Conservation (phyloP, 2,329 filamentous ascomycete species). For the Epichloe coenophiala region DNA sequence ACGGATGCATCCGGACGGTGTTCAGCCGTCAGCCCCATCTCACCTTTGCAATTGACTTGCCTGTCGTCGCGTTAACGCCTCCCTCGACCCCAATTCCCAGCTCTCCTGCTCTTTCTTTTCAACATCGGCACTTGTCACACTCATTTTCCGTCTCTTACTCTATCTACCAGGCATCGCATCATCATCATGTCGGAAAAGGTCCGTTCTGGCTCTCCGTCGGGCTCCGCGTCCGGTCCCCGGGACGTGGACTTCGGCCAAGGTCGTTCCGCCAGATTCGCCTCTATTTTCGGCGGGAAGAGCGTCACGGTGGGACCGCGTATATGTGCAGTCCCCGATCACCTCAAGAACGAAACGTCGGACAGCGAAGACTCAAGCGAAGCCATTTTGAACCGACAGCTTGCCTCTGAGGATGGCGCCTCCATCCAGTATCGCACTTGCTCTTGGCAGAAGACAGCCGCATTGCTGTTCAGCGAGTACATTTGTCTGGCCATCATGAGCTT, state of each 20-base stretch:
- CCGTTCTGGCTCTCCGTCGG: background rate
- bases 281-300: conserved; percentile 24
- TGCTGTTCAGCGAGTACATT: conserved; percentile 93
- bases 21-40: background rate
- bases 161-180: background rate
- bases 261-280: conserved; percentile 17
- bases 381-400: conserved; percentile 54
- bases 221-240: conserved; percentile 7
- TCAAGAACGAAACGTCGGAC: conserved; percentile 23
- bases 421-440: conserved; percentile 91
- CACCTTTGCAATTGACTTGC: background rate
- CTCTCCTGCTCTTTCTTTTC: background rate
- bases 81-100: background rate
- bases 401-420: conserved; percentile 58
- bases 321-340: conserved; percentile 27
- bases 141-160: background rate
- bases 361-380: conserved; percentile 32
- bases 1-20: conserved; percentile 1
- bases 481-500: conserved; percentile 91
- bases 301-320: conserved; percentile 39
- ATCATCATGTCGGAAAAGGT: conserved; percentile 15
- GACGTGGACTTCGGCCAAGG: conserved; percentile 12
- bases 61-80: background rate
- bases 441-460: conserved; percentile 85
- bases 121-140: background rate